Percentiles rank a stretch among this genome's conserved stretches.
These are phyloP conservation scores for Lumnitzera littorea DNA, from an alignment of 345 rosid genomes.

Conservation along the genomic window DNA sequence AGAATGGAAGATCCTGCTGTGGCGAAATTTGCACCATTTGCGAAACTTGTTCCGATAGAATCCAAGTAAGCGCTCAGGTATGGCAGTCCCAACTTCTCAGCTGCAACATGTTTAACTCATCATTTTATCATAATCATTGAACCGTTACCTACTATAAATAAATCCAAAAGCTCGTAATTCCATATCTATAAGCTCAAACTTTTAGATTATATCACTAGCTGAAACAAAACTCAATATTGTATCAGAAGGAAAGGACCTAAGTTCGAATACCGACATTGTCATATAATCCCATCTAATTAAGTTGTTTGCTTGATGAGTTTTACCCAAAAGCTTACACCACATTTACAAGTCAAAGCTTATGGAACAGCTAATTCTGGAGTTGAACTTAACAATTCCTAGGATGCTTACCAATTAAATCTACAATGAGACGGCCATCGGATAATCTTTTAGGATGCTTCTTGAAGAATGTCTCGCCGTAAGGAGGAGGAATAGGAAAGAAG, in stretches of 20 bases:
- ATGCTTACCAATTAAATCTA: constrained; percentile 49
- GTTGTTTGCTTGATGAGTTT: too few species aligned
- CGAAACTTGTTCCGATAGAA: constrained; percentile 43
- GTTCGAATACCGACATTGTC: too few species aligned
- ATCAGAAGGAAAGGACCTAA: too few species aligned
- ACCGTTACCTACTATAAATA: too few species aligned
- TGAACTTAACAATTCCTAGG: too few species aligned
- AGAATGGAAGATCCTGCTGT: constrained; percentile 57
- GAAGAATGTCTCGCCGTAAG: constrained; percentile 44
- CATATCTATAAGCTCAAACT: too few species aligned
- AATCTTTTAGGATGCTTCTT: constrained; percentile 44
- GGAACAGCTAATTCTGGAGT: not conserved
- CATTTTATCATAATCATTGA: not conserved
- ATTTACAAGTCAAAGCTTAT: not conserved
- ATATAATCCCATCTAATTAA: too few species aligned
- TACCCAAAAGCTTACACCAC: too few species aligned
- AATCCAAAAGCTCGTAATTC: too few species aligned
- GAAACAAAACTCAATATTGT: too few species aligned
- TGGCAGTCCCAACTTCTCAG: constrained; percentile 48
- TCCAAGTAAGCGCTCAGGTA: constrained; percentile 58
- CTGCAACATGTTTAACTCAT: constrained; percentile 18
- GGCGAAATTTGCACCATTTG: constrained; percentile 62
- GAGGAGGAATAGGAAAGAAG: constrained; percentile 23
- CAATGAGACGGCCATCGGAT: constrained; percentile 57
- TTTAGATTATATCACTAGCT: too few species aligned